Base-by-base conservation (phyloP, 129 eudicot species). In the Chrysanthemum lavandulifolium region DNA sequence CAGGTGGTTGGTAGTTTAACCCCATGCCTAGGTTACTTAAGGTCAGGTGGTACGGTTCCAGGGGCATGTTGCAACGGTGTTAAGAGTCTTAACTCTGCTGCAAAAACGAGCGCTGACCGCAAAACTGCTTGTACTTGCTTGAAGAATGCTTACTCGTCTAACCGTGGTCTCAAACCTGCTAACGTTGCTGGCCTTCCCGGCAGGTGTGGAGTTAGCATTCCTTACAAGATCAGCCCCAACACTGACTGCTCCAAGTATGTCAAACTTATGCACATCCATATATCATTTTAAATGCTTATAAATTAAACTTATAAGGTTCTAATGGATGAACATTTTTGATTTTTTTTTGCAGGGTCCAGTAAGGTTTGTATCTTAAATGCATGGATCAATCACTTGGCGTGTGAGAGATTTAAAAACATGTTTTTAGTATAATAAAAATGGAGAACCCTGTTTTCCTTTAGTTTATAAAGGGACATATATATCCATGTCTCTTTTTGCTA, bases 221-320 rank as follows among this genome's bases (percentile, higher is more conserved):
- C 87, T 6, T 80, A 76, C 81, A 61, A 65, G 66, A 77, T 86
- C 45, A 82, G 83, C 79, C 81, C 79, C 47, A 10, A 1, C 77
- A 81, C 81, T 1, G 83, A 84, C 50, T 84, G 89, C 84, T 14
- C 63, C 79, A 78, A 50, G 89, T 85, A 79, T 55, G 72, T 10
- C 13, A 6, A 13, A 51, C 64, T 56, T 56, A 56, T 8, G 18
- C 67, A 25, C 10, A 23, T 58, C 19, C 10, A 14, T 6, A 1
- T 15, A 53, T 53, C 16, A 14, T 57, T 25, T 57, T 9, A 57
- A 18, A 57, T 15, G 1, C 4, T 5, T 56, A 56, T 56, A 56
- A 36, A 36, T 33, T 5, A 33, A 33, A 33, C 6, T 5, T 33
- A 33, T 33, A 33, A 33, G 40, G 40, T 33, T 33, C 40, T 33